Evolutionary conservation across 805 yeast species (phyloP).

Genomic region (Cyberlindnera petersonii): DNA sequence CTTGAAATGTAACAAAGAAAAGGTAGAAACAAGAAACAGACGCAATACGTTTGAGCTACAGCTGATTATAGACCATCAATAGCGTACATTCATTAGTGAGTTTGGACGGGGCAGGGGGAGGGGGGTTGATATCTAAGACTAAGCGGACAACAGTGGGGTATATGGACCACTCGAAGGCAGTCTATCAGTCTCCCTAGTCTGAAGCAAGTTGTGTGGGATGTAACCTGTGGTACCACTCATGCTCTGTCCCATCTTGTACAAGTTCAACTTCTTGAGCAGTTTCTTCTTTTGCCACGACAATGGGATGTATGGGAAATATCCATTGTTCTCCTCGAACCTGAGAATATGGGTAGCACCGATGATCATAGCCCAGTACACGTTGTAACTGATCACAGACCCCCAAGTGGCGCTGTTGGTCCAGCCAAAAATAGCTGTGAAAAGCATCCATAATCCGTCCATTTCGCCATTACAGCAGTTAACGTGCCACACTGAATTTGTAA

Average conservation of each 20-base stretch:
- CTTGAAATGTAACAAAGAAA: no score
- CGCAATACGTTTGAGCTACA: no score
- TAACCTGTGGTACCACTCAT: conserved; percentile 6
- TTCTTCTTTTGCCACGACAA: conserved; percentile 53
- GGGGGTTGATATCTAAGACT: no score
- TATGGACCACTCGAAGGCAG: background rate
- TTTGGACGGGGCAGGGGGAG: no score
- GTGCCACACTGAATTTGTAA: conserved; percentile 80
- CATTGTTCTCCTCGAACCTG: conserved; percentile 51
- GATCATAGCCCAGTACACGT: conserved; percentile 59
- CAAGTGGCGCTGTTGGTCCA: conserved; percentile 95
- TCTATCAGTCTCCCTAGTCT: background rate
- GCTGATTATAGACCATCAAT: no score
- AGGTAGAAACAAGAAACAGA: no score
- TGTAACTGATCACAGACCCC: conserved; percentile 76
- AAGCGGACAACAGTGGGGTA: conserved; percentile 1
- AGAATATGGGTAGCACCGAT: conserved; percentile 43
- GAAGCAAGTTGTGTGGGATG: conserved; percentile 13
- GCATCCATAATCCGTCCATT: conserved; percentile 91
- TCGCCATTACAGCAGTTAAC: conserved; percentile 93
- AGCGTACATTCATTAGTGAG: no score
- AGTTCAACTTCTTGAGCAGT: conserved; percentile 36
- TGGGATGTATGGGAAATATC: conserved; percentile 61
- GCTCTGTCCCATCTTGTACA: conserved; percentile 16
- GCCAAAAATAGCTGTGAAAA: conserved; percentile 81